Conservation (phyloP, 176 grass and related monocot genomes). For the Aegilops speltoides region DNA sequence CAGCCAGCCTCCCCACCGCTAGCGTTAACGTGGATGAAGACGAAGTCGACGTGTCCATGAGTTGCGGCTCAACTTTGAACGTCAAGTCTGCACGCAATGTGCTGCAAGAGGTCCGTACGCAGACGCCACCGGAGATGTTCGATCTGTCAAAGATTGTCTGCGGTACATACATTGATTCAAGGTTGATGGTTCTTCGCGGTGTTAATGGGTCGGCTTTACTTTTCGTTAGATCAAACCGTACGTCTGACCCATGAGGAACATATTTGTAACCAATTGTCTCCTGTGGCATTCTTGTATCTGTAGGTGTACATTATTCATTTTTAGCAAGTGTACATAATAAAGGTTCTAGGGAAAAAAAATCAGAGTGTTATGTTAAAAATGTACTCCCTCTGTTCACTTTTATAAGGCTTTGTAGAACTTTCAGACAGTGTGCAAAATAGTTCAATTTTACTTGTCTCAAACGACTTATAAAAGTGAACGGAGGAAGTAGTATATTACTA, state of each 20-base stretch:
- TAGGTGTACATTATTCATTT: constrained; percentile 39
- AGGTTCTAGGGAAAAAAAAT: background rate
- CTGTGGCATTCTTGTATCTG: constrained; percentile 39
- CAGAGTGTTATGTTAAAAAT: background rate
- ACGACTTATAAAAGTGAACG: too few species aligned
- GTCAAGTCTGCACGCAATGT: constrained; percentile 48
- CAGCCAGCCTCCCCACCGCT: constrained; percentile 57
- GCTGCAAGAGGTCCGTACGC: constrained; percentile 72
- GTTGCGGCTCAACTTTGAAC: constrained; percentile 40
- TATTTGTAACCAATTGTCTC: constrained; percentile 12
- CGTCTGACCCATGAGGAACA: constrained; percentile 28
- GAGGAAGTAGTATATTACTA: too few species aligned
- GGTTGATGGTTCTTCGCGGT: constrained; percentile 84
- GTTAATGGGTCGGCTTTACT: constrained; percentile 74
- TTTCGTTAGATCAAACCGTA: constrained; percentile 62
- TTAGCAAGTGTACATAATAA: constrained; percentile 20
- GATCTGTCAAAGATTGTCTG: constrained; percentile 80
- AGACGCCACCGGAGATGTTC: constrained; percentile 85
- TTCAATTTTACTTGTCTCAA: too few species aligned
- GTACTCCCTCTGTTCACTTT: background rate
- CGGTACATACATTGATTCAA: constrained; percentile 85
- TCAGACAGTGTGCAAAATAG: too few species aligned
- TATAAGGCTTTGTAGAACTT: too few species aligned
- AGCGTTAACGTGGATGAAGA: constrained; percentile 51
- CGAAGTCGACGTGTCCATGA: constrained; percentile 62